These are phyloP conservation scores for Citrus maxima DNA, from an alignment of 345 rosid genomes.

Conservation along the genomic window DNA sequence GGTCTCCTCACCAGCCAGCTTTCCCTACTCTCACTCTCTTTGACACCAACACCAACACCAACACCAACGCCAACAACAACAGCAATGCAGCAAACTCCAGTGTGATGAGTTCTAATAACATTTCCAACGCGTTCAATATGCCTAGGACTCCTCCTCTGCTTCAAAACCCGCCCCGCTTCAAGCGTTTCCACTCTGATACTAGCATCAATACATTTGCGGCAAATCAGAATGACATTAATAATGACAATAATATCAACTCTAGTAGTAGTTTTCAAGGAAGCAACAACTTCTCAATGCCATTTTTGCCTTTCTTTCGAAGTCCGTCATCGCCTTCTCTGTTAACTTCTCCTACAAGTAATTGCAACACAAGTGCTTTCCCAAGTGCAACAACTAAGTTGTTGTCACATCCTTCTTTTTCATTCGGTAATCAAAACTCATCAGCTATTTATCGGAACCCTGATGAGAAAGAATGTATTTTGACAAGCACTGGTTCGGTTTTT, in stretches of 20 bases:
- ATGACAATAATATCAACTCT: not conserved
- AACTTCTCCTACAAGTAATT: constrained; percentile 12
- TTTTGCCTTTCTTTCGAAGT: constrained; percentile 28
- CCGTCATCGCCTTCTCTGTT: constrained; percentile 23
- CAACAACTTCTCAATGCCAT: constrained; percentile 28
- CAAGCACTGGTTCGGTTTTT: constrained; percentile 20
- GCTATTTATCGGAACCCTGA: constrained; percentile 24
- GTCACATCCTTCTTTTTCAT: constrained; percentile 23
- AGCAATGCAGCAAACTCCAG: not conserved
- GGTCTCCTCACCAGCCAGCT: constrained; percentile 30
- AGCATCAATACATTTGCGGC: not conserved
- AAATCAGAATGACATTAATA: not conserved
- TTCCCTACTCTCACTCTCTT: constrained; percentile 49
- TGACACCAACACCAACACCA: constrained; percentile 12
- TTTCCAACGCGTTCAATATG: constrained; percentile 23
- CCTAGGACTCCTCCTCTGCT: constrained; percentile 48
- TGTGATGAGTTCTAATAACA: not conserved
- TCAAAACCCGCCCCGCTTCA: constrained; percentile 38
- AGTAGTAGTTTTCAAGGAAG: not conserved
- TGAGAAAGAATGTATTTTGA: constrained; percentile 23
- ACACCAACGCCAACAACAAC: not conserved
- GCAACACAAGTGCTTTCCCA: not conserved
- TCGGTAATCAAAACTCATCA: constrained; percentile 17
- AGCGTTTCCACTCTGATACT: constrained; percentile 19
- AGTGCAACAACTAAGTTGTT: not conserved